These are phyloP conservation scores for Fusarium fujikuroi DNA, from an alignment of 2,329 filamentous ascomycete species.

Conservation along the genomic window DNA sequence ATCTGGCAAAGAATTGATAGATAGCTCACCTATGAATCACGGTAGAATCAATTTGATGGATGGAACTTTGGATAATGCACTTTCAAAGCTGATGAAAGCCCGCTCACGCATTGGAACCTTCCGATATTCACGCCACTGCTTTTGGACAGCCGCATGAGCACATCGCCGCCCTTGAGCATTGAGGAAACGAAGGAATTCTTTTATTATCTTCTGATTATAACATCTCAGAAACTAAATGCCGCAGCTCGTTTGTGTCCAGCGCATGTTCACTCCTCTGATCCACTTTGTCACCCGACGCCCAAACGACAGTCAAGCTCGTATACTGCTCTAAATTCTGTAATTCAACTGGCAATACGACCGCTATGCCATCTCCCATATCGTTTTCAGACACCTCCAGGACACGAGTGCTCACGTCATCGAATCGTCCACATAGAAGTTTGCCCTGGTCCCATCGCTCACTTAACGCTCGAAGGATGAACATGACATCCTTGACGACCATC, in stretches of 20 bases:
- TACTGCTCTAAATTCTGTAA: background rate
- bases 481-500: conserved; percentile 4
- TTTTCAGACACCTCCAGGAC: background rate
- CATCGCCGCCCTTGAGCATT: too few species aligned
- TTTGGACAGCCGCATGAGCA: background rate
- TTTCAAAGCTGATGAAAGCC: background rate
- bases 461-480: background rate
- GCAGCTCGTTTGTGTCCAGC: background rate
- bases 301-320: background rate
- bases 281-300: background rate
- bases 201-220: background rate
- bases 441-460: conserved; percentile 20
- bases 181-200: too few species aligned
- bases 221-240: conserved; percentile 1
- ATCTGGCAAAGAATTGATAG: background rate
- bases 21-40: background rate
- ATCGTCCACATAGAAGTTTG: background rate
- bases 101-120: background rate
- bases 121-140: rapidly evolving
- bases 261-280: too few species aligned
- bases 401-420: background rate
- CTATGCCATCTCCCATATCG: rapidly evolving
- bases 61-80: background rate
- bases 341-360: rapidly evolving
- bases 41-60: background rate